These are phyloP conservation scores for Parachlorella kessleri DNA, from an alignment of 139 green algal species.

Conservation along the genomic window DNA sequence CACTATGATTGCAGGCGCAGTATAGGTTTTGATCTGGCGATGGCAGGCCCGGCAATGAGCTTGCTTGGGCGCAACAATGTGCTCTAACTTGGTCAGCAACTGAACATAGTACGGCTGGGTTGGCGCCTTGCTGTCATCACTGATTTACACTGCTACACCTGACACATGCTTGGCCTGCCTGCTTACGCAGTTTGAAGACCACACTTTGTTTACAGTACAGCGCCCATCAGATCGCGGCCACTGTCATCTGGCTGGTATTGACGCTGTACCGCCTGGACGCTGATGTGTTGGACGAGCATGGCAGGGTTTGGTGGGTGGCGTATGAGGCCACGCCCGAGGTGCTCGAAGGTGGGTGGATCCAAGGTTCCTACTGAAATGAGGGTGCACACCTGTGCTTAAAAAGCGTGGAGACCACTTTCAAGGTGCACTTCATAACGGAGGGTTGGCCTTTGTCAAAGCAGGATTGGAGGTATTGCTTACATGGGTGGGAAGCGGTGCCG, in stretches of 20 bases:
- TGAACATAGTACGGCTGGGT: neutral
- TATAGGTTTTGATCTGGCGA: neutral
- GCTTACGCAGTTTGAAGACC: slow-evolving; percentile 19
- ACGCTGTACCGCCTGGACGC: slow-evolving; percentile 13
- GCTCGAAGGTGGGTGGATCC: neutral
- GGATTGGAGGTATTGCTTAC: no score
- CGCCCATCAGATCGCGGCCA: slow-evolving; percentile 11
- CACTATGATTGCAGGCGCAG: neutral
- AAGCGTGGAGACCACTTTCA: no score
- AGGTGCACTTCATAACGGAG: no score
- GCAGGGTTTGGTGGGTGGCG: neutral
- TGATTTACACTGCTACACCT: no score
- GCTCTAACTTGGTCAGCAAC: slow-evolving; percentile 12
- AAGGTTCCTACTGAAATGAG: no score
- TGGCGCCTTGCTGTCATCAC: neutral
- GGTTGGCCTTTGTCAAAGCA: no score
- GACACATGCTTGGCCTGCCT: neutral
- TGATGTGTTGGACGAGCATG: neutral
- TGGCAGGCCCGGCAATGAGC: neutral
- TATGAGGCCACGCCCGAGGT: neutral
- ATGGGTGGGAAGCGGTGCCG: no score
- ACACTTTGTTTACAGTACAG: slow-evolving; percentile 25
- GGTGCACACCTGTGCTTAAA: no score
- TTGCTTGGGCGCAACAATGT: neutral
- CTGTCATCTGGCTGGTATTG: slow-evolving; percentile 37